phyloP scores from a whole-genome alignment of 2,329 filamentous ascomycete genomes.

The Aureobasidium uvarum region DNA sequence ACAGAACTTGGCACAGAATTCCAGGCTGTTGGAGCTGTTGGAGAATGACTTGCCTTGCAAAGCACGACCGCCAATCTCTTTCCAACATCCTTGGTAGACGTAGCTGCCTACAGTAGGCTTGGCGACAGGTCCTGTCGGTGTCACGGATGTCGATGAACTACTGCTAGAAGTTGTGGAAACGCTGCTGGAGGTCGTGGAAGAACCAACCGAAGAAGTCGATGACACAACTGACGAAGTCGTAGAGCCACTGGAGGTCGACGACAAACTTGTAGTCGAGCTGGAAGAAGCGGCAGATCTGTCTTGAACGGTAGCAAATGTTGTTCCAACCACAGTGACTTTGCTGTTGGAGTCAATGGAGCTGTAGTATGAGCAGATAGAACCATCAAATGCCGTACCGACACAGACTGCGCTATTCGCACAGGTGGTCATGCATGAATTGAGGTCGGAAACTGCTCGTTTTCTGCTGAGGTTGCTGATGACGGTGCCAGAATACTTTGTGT shows the following conservation, averaged over 20 bases:
- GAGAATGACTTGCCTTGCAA: conserved; percentile 29
- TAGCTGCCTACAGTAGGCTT: conserved; percentile 33
- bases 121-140: conserved; percentile 12
- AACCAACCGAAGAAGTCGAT: conserved; percentile 24
- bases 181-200: conserved; percentile 23
- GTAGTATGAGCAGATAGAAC: neutral
- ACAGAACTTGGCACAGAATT: conserved; percentile 33
- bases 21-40: conserved; percentile 31
- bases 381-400: conserved; percentile 23
- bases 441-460: neutral
- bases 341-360: neutral
- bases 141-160: neutral
- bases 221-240: neutral
- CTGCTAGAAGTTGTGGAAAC: conserved; percentile 23
- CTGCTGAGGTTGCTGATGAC: neutral
- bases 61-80: conserved; percentile 32
- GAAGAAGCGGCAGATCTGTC: neutral
- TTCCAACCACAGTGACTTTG: neutral
- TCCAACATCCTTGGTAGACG: conserved; percentile 35
- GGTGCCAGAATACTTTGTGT: conserved; percentile 18
- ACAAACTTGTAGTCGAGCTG: neutral
- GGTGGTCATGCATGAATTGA: conserved; percentile 5
- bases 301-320: conserved; percentile 2
- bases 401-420: conserved; percentile 18
- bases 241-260: neutral